Evolutionary conservation across 306 rosid species (phyloP), one percentile per base, ranked within the genome.

Genomic region (Cucurbita ficifolia): DNA sequence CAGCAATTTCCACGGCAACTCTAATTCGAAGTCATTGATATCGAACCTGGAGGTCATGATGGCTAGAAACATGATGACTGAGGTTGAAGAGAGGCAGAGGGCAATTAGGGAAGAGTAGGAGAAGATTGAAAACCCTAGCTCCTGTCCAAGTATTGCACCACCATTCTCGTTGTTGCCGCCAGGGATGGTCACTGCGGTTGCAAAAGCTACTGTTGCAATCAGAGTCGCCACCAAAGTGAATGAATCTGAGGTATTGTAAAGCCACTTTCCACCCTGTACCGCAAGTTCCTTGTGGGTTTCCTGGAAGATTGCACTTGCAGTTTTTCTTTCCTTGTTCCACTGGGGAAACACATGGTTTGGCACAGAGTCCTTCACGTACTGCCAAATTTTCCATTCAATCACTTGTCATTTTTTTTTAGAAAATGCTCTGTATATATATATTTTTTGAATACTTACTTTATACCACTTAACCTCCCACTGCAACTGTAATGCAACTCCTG

Each of bases 381-480:
- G 55, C 19, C 1, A 11, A 0, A 42, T 1, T 42, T 1, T 42
- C 42, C 6, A 39, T 39, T 39, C 42, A 39, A 40, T 7, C 8
- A 5, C 43, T 6, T 40, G 43, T 40, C 43, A 40, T 24, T 24
- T 24, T 24, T 24, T 24, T 24, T 24, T 24, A 24, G 29, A 24
- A 24, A 24, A 24, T 1, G 29, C 29, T 24, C 29, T 24, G 8
- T 40, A 40, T 40, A 40, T 40, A 40, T 40, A 7, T 40, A 40
- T 40, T 5, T 40, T 5, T 0, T 42, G 10, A 42, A 42, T 42
- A 6, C 48, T 9, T 6, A 49, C 90, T 80, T 79, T 55, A 59
- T 77, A 84, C 94, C 94, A 86, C 76, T 86, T 88, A 74, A 77
- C 56, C 78, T 88, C 91, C 88, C 89, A 84, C 45, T 88, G 87